Base-by-base conservation (phyloP, 805 yeast genomes). In the Pichia nanzhaoensis region DNA sequence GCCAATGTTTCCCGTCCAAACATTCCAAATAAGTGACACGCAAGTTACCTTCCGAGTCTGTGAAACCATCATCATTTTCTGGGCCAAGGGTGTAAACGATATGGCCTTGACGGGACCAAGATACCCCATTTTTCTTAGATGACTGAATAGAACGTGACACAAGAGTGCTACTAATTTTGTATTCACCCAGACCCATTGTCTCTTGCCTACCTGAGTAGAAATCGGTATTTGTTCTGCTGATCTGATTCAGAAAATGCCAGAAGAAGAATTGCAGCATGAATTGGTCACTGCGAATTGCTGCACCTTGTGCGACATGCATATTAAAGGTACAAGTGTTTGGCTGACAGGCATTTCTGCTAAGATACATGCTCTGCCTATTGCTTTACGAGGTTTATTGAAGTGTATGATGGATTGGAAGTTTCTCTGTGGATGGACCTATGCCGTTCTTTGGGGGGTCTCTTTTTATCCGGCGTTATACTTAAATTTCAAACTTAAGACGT, bases 21-120 rank as follows among this genome's bases (percentile, higher is more conserved):
- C 88, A 79, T 54, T 82, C 90, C 47, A 88, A 57, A 61, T 82
- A 80, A 0, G 95, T 81, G 48, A 86, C 64, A 39, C 69, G 66
- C 19, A 87, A 56, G 48, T 71, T 72, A 8, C 48, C 47, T 18
- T 27, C 34, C 10, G 41, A 10, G 14, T n/a, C 5, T 47, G 48
- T 58, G 55, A 59, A 68, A 50, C 56, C 61, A 45, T 58, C 65
- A 30, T 40, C 39, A 18, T 42, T 38, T 13, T 40, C 34, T 4
- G 39, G 16, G 17, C 42, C 47, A 7, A 48, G 19, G 46, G 60
- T 54, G 54, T 82, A 87, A 1, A 95, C 95, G 28, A 90, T 74
- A 53, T 87, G 78, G 13, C 96, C 96, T 52, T 81, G 84, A 52
- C 80, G 77, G 10, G 95, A 84, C 96, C 96, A 88, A 10, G 87